Evolutionary conservation across 2,329 filamentous ascomycete species (phyloP).

Genomic region (Diaporthe sp.): DNA sequence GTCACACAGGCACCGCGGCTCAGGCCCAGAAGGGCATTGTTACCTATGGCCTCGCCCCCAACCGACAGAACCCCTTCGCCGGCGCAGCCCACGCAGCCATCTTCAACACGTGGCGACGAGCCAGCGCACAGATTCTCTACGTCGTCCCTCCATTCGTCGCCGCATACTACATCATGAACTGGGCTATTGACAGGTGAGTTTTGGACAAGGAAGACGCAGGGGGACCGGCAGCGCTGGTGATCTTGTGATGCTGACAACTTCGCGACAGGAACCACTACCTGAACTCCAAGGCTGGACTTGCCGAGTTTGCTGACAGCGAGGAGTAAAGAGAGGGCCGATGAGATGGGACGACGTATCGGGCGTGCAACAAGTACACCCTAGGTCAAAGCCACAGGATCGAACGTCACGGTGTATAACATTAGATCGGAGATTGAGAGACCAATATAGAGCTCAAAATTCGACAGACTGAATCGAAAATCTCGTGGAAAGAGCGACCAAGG

Average conservation of each 20-base stretch:
- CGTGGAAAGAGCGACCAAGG: not conserved
- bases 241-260: slow-evolving; percentile 42
- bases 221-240: too few relatives aligned
- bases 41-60: slow-evolving; percentile 83
- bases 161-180: slow-evolving; percentile 88
- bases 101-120: slow-evolving; percentile 96
- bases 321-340: slow-evolving; percentile 52
- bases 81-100: slow-evolving; percentile 83
- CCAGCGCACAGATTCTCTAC: slow-evolving; percentile 89
- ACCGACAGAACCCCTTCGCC: slow-evolving; percentile 90
- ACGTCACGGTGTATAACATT: slow-evolving; percentile 37
- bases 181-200: slow-evolving; percentile 90
- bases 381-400: not conserved
- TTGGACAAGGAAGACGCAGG: not conserved
- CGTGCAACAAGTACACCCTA: not conserved
- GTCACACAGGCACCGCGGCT: slow-evolving; percentile 38
- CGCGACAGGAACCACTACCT: slow-evolving; percentile 79
- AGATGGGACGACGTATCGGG: not conserved
- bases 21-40: slow-evolving; percentile 75
- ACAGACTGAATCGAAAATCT: not conserved
- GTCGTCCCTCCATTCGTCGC: slow-evolving; percentile 83
- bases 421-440: slow-evolving; percentile 19
- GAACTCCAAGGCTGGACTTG: slow-evolving; percentile 83
- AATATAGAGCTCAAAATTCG: slow-evolving; percentile 28
- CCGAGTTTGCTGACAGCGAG: slow-evolving; percentile 61